Conservation (phyloP, 2,329 filamentous ascomycete genomes). For the Trichophyton schoenleinii region DNA sequence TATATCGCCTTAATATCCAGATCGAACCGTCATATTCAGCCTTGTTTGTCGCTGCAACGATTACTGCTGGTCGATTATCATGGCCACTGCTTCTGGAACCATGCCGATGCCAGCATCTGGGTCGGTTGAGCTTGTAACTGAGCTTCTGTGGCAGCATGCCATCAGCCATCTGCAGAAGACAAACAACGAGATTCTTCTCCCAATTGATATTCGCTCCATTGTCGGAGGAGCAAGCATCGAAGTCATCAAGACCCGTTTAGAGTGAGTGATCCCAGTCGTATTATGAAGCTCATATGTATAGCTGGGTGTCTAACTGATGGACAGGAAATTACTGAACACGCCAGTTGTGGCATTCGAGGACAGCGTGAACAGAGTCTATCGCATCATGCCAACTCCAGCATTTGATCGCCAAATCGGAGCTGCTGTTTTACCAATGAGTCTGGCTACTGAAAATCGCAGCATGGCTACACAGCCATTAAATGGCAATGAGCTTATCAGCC, state of each 20-base stretch:
- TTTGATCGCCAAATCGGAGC: slow-evolving; percentile 15
- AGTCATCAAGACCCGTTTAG: slow-evolving; percentile 21
- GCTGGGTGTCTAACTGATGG: slow-evolving; percentile 9
- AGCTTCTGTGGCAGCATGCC: slow-evolving; percentile 23
- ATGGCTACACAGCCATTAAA: neutral
- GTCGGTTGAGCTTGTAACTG: slow-evolving; percentile 13
- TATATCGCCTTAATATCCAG: neutral
- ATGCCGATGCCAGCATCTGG: slow-evolving; percentile 7
- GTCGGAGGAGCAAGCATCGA: slow-evolving; percentile 22
- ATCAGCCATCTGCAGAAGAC: slow-evolving; percentile 20
- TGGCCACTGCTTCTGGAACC: slow-evolving; percentile 11
- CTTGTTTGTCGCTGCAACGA: neutral
- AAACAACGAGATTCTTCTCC: slow-evolving; percentile 24
- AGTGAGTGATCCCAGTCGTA: slow-evolving; percentile 15
- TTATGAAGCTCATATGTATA: neutral
- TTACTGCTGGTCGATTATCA: slow-evolving; percentile 1
- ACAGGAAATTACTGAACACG: slow-evolving; percentile 17
- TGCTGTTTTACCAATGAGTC: slow-evolving; percentile 12
- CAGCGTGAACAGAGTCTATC: slow-evolving; percentile 19
- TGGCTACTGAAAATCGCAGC: neutral
- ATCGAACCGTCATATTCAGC: neutral
- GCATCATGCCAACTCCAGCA: slow-evolving; percentile 20
- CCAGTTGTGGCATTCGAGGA: slow-evolving; percentile 21
- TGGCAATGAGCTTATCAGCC: neutral
- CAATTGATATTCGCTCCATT: slow-evolving; percentile 20